phyloP scores from a whole-genome alignment of 805 yeast species.

The Sungouiozyma ichnusensis region DNA sequence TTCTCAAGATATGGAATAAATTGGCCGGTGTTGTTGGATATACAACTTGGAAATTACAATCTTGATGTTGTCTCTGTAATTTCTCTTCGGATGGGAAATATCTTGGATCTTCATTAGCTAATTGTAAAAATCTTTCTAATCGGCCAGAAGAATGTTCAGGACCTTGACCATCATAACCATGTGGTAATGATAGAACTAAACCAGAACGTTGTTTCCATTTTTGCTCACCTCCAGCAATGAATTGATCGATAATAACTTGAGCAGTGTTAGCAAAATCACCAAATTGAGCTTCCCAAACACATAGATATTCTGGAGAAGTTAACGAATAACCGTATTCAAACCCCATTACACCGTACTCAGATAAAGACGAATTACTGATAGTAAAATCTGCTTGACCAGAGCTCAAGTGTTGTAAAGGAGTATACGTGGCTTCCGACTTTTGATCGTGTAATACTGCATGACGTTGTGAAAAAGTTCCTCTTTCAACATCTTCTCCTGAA shows the following conservation, averaged over 20 bases:
- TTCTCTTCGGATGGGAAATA: slow-evolving; percentile 82
- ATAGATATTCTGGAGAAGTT: slow-evolving; percentile 93
- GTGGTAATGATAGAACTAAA: slow-evolving; percentile 88
- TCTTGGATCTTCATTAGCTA: slow-evolving; percentile 94
- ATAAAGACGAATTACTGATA: slow-evolving; percentile 87
- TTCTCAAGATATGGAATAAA: slow-evolving; percentile 90
- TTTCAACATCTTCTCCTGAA: slow-evolving; percentile 98
- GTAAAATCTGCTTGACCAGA: slow-evolving; percentile 78
- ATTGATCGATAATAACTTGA: slow-evolving; percentile 94
- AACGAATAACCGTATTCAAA: slow-evolving; percentile 98
- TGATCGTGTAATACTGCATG: slow-evolving; percentile 98
- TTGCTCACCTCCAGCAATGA: slow-evolving; percentile 91
- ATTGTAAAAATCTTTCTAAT: slow-evolving; percentile 90
- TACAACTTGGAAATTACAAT: slow-evolving; percentile 94
- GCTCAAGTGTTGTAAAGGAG: slow-evolving; percentile 73
- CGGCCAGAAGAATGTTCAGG: slow-evolving; percentile 99
- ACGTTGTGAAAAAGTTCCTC: slow-evolving; percentile 99
- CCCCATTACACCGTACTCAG: slow-evolving; percentile 99
- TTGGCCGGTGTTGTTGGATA: slow-evolving; percentile 98
- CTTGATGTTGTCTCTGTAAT: slow-evolving; percentile 96
- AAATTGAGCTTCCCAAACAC: slow-evolving; percentile 99
- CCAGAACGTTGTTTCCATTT: slow-evolving; percentile 99
- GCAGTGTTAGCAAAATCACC: slow-evolving; percentile 99
- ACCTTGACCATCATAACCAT: slow-evolving; percentile 99
- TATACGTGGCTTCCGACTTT: slow-evolving; percentile 66